Conservation (phyloP, 2,329 filamentous ascomycete genomes). For the Tolypocladium ophioglossoides region DNA sequence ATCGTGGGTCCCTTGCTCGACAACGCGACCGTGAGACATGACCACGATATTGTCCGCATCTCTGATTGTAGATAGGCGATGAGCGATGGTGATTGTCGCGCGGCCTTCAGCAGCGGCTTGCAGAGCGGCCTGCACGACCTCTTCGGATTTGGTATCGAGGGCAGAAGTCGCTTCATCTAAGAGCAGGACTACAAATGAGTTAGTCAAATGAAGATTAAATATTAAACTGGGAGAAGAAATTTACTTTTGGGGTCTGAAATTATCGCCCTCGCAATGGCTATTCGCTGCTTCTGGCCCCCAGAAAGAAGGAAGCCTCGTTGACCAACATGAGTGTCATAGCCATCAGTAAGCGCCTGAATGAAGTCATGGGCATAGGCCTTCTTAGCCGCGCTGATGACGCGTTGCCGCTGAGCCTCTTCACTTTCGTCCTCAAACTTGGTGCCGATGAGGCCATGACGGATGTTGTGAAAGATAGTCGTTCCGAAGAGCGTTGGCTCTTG, state of each 20-base stretch:
- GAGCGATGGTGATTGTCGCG: slow-evolving; percentile 91
- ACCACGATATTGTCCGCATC: too few relatives aligned
- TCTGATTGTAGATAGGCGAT: too few relatives aligned
- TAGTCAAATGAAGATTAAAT: not conserved
- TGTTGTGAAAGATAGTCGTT: slow-evolving; percentile 82
- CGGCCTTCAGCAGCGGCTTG: slow-evolving; percentile 76
- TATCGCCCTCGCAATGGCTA: slow-evolving; percentile 84
- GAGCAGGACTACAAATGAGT: slow-evolving; percentile 52
- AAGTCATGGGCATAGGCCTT: slow-evolving; percentile 95
- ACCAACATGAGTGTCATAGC: slow-evolving; percentile 90
- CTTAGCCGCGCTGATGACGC: slow-evolving; percentile 74
- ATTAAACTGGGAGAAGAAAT: slow-evolving; percentile 6
- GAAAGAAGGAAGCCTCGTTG: slow-evolving; percentile 87
- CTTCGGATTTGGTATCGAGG: slow-evolving; percentile 89
- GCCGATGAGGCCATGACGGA: slow-evolving; percentile 81
- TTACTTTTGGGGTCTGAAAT: slow-evolving; percentile 79
- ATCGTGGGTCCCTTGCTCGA: slow-evolving; percentile 86
- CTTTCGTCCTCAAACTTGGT: slow-evolving; percentile 59
- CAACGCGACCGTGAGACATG: slow-evolving; percentile 84
- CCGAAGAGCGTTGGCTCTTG: slow-evolving; percentile 89
- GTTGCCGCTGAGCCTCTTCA: slow-evolving; percentile 56
- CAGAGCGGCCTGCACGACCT: slow-evolving; percentile 84
- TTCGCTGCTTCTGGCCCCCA: slow-evolving; percentile 93
- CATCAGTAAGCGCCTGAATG: slow-evolving; percentile 68
- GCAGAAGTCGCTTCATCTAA: slow-evolving; percentile 93